These are phyloP conservation scores for Terfezia claveryi DNA, from an alignment of 495 filamentous ascomycete genomes.

Conservation along the genomic window DNA sequence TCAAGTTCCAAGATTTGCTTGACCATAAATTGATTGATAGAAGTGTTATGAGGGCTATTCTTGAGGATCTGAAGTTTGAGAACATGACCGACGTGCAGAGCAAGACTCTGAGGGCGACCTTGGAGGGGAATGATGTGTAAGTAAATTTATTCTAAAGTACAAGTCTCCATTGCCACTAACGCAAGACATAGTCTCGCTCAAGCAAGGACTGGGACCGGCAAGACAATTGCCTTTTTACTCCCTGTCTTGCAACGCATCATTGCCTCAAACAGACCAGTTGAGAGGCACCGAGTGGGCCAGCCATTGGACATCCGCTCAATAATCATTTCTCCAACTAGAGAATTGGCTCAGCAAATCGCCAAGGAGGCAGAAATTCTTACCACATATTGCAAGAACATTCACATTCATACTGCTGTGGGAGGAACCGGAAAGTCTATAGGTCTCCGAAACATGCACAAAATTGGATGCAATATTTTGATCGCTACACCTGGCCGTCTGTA, in stretches of 20 bases:
- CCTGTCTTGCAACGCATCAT: slow-evolving; percentile 55
- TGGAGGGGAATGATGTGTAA: slow-evolving; percentile 68
- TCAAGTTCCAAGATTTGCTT: slow-evolving; percentile 47
- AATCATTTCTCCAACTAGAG: slow-evolving; percentile 82
- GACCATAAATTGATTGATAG: slow-evolving; percentile 38
- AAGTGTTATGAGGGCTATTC: slow-evolving; percentile 45
- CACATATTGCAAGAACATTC: slow-evolving; percentile 34
- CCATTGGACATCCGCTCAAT: slow-evolving; percentile 59
- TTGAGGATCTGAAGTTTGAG: slow-evolving; percentile 47
- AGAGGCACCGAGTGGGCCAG: slow-evolving; percentile 29
- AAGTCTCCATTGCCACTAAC: slow-evolving; percentile 6
- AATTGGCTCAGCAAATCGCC: slow-evolving; percentile 87
- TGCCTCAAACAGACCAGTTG: slow-evolving; percentile 11
- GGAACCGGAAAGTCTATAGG: slow-evolving; percentile 50
- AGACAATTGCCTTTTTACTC: slow-evolving; percentile 64
- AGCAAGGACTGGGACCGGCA: slow-evolving; percentile 73
- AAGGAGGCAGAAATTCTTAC: slow-evolving; percentile 57
- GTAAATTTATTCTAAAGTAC: slow-evolving; percentile 12
- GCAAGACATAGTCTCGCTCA: slow-evolving; percentile 48
- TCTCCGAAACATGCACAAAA: slow-evolving; percentile 36
- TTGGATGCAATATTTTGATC: slow-evolving; percentile 77
- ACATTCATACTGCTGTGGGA: slow-evolving; percentile 73
- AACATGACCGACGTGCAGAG: slow-evolving; percentile 89
- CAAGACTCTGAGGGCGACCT: slow-evolving; percentile 51
- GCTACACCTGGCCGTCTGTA: slow-evolving; percentile 77